Conservation (phyloP, 441 rosid genomes). For the Populus tomentosa region DNA sequence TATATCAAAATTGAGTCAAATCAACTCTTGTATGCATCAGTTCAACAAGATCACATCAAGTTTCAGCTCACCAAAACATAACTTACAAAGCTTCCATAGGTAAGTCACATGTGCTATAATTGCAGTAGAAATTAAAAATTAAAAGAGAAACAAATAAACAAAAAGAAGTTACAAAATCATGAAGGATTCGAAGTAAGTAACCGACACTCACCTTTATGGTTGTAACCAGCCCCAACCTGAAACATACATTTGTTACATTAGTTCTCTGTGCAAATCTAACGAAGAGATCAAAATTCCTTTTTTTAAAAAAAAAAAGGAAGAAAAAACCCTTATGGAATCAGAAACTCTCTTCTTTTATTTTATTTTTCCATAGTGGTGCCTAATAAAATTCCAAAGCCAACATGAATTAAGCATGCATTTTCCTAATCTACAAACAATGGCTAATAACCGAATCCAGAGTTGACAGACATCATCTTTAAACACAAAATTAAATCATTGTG, state of each 20-base stretch:
- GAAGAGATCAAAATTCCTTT: not conserved
- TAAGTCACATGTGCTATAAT: not conserved
- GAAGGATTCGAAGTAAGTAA: slow-evolving; percentile 1
- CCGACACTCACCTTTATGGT: slow-evolving; percentile 36
- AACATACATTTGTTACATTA: slow-evolving; percentile 24
- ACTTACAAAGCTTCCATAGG: not conserved
- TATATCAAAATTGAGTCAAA: not conserved
- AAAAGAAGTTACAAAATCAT: not conserved
- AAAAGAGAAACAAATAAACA: not conserved
- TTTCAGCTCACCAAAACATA: not conserved
- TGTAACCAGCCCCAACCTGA: slow-evolving; percentile 49
- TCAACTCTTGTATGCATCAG: not conserved
- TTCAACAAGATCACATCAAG: not conserved
- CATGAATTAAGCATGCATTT: not conserved
- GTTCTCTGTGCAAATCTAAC: not conserved
- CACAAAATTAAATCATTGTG: no score
- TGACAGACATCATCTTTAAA: not conserved
- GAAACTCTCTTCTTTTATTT: not conserved
- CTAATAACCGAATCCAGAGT: not conserved
- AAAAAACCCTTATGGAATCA: no score
- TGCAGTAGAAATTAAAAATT: not conserved
- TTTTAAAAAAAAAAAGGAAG: not conserved
- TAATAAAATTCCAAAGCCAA: not conserved
- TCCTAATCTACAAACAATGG: not conserved
- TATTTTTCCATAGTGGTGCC: not conserved